A percentile compares a stretch with the other conserved stretches of the same genome.
Conservation (phyloP, 441 rosid species). For the Aquilaria agallochum region DNA sequence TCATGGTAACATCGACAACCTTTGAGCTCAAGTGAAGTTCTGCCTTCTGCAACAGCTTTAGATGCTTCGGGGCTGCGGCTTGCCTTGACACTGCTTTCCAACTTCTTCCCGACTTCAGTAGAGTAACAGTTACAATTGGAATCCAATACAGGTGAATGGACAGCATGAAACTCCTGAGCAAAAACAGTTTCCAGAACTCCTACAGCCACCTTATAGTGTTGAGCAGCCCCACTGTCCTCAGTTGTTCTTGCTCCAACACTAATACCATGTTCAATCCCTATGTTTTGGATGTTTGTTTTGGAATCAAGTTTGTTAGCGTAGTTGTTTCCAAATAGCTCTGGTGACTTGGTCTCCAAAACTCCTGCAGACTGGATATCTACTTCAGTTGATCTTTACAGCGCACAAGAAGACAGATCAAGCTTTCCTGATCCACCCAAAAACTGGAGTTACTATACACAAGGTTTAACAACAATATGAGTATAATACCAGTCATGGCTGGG, state of each 20-base stretch:
- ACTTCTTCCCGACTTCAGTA: constrained; percentile 1
- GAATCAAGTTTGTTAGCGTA: constrained; percentile 1
- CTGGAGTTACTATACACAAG: constrained; percentile 2
- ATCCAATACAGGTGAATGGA: background rate
- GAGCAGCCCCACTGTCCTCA: constrained; percentile 11
- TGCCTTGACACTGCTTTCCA: background rate
- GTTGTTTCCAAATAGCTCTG: constrained; percentile 22
- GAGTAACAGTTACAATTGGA: background rate
- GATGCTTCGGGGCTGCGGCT: background rate
- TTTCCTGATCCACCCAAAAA: background rate
- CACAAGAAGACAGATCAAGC: constrained; percentile 8
- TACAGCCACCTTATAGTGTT: constrained; percentile 13
- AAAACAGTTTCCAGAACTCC: constrained; percentile 9
- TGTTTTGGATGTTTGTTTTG: constrained; percentile 1
- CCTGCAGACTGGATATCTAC: constrained; percentile 9
- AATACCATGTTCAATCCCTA: constrained; percentile 12
- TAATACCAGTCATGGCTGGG: background rate
- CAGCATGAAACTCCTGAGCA: background rate
- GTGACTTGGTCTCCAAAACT: constrained; percentile 12
- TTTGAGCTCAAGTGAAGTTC: background rate
- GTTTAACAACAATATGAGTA: constrained; percentile 7
- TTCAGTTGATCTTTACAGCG: constrained; percentile 10
- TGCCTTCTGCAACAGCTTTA: background rate
- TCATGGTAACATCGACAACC: constrained; percentile 7
- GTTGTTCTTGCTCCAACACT: constrained; percentile 12